Conservation (phyloP, 2,329 filamentous ascomycete genomes). For the Thelonectria blattea region DNA sequence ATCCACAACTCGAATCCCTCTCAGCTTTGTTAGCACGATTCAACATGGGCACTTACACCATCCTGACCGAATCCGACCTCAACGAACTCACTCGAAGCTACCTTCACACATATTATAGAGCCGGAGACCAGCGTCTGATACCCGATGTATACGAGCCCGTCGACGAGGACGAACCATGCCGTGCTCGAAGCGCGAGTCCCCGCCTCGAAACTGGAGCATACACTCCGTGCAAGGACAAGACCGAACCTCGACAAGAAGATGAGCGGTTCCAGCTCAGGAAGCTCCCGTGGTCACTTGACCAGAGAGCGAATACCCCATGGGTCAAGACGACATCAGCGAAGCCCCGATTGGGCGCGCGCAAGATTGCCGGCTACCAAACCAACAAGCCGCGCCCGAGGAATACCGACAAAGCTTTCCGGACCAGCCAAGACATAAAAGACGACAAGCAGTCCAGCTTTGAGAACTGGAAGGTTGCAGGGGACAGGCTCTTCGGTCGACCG, state of each 20-base stretch:
- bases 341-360: conserved; percentile 20
- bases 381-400: background rate
- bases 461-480: conserved; percentile 33
- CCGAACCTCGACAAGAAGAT: conserved; percentile 4
- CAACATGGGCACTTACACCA: background rate
- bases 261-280: conserved; percentile 4
- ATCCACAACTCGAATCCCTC: background rate
- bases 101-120: background rate
- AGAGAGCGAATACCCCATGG: conserved; percentile 14
- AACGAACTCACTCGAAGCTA: background rate
- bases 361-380: conserved; percentile 1
- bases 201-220: conserved; percentile 17
- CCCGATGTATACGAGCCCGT: conserved; percentile 35
- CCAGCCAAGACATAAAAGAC: conserved; percentile 6
- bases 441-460: conserved; percentile 28
- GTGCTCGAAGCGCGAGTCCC: conserved; percentile 16
- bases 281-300: conserved; percentile 8
- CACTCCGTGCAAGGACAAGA: background rate
- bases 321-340: conserved; percentile 20
- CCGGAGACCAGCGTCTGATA: conserved; percentile 3
- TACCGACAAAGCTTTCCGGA: conserved; percentile 2
- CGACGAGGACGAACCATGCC: conserved; percentile 6
- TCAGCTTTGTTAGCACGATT: too few species aligned
- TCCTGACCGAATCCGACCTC: background rate
- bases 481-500: conserved; percentile 31